These are phyloP conservation scores for Blastocystis sp. DNA, from an alignment of 352 stramenopile species.

Conservation along the genomic window DNA sequence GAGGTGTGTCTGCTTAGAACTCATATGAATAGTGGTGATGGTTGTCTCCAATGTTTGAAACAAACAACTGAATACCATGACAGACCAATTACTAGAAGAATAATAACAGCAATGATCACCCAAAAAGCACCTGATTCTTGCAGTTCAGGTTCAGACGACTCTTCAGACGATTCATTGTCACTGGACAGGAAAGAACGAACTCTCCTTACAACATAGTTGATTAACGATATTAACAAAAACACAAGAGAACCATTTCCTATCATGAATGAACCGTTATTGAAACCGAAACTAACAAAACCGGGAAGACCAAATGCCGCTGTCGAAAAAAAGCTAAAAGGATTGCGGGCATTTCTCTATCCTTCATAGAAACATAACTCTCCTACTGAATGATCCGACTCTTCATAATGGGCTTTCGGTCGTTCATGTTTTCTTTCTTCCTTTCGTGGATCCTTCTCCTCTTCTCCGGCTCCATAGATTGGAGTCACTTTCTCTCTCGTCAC, in stretches of 20 bases:
- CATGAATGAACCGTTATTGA: background rate
- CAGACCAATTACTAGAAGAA: background rate
- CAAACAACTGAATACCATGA: background rate
- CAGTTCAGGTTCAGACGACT: background rate
- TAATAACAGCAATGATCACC: background rate
- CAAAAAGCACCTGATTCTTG: background rate
- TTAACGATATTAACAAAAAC: background rate
- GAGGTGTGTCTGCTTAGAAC: too few relatives aligned
- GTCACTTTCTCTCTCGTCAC: slow-evolving; percentile 43
- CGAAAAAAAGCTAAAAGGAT: slow-evolving; percentile 3
- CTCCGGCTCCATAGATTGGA: slow-evolving; percentile 52
- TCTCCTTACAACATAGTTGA: background rate
- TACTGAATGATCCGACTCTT: slow-evolving; percentile 35
- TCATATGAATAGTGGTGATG: too few relatives aligned
- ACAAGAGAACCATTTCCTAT: background rate
- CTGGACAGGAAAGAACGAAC: background rate
- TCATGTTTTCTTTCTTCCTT: background rate
- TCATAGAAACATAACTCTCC: background rate
- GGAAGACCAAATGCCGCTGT: background rate
- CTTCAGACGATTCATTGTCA: background rate
- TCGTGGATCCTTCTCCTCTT: slow-evolving; percentile 25
- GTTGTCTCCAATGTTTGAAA: too few relatives aligned
- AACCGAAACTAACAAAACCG: background rate
- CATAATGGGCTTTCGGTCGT: slow-evolving; percentile 28
- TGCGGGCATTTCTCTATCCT: background rate